phyloP scores from a whole-genome alignment of 2,329 filamentous ascomycete genomes.

The Pseudogymnoascus sp. region DNA sequence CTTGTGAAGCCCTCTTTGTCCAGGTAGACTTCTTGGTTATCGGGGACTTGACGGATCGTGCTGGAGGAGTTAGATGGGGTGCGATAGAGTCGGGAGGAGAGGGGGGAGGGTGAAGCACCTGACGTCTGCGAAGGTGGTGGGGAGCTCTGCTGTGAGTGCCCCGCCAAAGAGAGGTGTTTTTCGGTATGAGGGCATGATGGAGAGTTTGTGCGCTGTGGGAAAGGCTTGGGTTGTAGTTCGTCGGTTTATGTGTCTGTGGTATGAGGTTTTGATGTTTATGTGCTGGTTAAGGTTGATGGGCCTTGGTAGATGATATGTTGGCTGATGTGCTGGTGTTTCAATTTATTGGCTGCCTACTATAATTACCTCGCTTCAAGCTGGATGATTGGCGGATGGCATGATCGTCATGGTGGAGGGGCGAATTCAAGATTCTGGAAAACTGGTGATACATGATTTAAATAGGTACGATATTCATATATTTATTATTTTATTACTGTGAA shows the following conservation, averaged over 20 bases:
- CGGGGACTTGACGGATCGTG: slow-evolving; percentile 66
- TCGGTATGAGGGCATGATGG: slow-evolving; percentile 47
- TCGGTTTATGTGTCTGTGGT: not conserved
- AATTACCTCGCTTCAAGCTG: not conserved
- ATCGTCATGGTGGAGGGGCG: not conserved
- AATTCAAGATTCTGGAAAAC: not conserved
- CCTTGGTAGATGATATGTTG: not conserved
- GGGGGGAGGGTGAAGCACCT: slow-evolving; percentile 44
- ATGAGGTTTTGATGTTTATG: not conserved
- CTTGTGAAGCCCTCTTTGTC: slow-evolving; percentile 76
- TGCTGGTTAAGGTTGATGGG: not conserved
- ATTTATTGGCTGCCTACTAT: slow-evolving; percentile 1
- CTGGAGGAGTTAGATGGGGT: slow-evolving; percentile 35
- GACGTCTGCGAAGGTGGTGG: slow-evolving; percentile 62
- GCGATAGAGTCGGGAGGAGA: too few relatives aligned
- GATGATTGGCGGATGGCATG: not conserved
- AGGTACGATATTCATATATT: not conserved
- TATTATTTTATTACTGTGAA: not conserved
- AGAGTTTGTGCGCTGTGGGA: slow-evolving; percentile 6
- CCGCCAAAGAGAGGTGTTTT: slow-evolving; percentile 63
- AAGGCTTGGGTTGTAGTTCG: not conserved
- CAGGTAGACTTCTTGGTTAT: slow-evolving; percentile 90
- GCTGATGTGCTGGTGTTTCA: not conserved
- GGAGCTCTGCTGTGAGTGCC: slow-evolving; percentile 62
- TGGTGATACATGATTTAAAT: not conserved